These are phyloP conservation scores for Pseudozyma tsukubaensis DNA, from an alignment of 1,284 basidiomycete genomes.

Conservation along the genomic window DNA sequence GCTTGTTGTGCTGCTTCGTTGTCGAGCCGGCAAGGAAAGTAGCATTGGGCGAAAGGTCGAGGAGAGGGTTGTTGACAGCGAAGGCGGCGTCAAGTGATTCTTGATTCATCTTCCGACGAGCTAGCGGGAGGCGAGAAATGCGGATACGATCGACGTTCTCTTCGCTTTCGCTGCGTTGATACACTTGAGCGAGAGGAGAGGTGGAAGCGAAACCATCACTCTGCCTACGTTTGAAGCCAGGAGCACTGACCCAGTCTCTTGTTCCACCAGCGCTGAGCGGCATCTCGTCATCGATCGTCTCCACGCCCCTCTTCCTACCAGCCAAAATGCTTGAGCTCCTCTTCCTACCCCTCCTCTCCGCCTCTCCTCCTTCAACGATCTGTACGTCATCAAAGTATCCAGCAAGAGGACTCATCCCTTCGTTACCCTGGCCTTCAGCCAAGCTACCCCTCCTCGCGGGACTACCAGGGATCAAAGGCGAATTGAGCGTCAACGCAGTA, in stretches of 20 bases:
- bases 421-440: not conserved
- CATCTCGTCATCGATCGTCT: constrained; percentile 15
- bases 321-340: constrained; percentile 18
- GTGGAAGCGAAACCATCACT: constrained; percentile 9
- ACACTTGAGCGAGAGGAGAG: not conserved
- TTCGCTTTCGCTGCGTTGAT: not conserved
- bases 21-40: not conserved
- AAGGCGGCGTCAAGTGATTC: constrained; percentile 27
- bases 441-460: constrained; percentile 15
- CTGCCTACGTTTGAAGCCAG: constrained; percentile 18
- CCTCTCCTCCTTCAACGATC: not conserved
- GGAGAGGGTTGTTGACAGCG: constrained; percentile 1
- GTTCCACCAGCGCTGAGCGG: not conserved
- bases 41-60: constrained; percentile 8
- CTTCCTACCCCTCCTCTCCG: constrained; percentile 25
- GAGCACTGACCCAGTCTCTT: constrained; percentile 2
- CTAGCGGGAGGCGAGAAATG: constrained; percentile 22
- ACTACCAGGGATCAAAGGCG: constrained; percentile 9
- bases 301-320: not conserved
- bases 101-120: constrained; percentile 10
- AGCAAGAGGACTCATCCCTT: constrained; percentile 7
- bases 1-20: constrained; percentile 5
- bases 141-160: constrained; percentile 13
- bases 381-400: constrained; percentile 6
- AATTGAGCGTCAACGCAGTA: constrained; percentile 22